Evolutionary conservation across 2,329 filamentous ascomycete genomes (phyloP), one percentile per base, ranked within the genome.

Genomic region (Coniochaeta pulveracea): DNA sequence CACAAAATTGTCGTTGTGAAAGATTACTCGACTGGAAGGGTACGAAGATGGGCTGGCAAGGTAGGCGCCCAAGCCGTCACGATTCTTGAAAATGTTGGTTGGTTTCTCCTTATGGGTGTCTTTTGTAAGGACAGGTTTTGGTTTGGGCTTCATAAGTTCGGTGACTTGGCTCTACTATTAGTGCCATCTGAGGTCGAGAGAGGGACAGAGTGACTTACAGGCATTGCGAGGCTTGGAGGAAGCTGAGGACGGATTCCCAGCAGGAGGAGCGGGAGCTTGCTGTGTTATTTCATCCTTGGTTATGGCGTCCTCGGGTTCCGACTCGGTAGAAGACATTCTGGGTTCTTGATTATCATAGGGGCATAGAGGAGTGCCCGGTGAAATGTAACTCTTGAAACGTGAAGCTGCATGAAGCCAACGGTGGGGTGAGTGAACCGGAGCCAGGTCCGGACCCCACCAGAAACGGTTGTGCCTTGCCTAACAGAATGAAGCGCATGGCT

Each of bases 61-160:
- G 52, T 91, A 91, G 17, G 64, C 60, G 22, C 73, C 76, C 0
- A 91, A 64, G 0, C 67, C 79, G 47, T 80, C 66, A 33, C 78
- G 68, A 35, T 63, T 56, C 11, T 58, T 60, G 49, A 66, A 67
- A 18, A 50, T 50, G 36, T 49, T 51, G 15, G 30, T 33, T 19
- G 25, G 30, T 12, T 33, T 33, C 4, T n/a, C n/a, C n/a, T n/a
- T n/a, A n/a, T n/a, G n/a, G n/a, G n/a, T n/a, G n/a, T n/a, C n/a
- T n/a, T n/a, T n/a, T n/a, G n/a, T n/a, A n/a, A n/a, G n/a, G n/a
- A n/a, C 34, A 34, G 37, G 28, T 37, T 34, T 25, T 16, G 27
- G 15, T 21, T n/a, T 21, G 11, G 33, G 12, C 26, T 37, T 36
- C 44, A 69, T 64, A 19, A 70, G 52, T 37, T 63, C 56, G 15